Base-by-base conservation (phyloP, 2,329 filamentous ascomycete species). In the Xylaria sp. region DNA sequence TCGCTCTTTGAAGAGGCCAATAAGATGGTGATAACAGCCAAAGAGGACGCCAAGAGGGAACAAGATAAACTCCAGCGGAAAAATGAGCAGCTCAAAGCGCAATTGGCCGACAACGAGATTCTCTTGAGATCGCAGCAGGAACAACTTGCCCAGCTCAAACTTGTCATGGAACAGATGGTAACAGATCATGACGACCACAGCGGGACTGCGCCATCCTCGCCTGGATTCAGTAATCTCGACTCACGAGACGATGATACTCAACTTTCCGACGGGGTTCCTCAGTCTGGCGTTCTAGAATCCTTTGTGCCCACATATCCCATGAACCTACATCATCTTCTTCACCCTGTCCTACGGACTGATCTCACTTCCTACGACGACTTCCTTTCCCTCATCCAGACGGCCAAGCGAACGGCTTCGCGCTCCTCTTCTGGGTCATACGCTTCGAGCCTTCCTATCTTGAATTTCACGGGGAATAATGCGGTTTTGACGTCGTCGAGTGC, bases 1-100 rank as follows among this genome's bases (percentile, higher is more conserved):
- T 92, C 91, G 34, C 81, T 99, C n/a, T 99, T 99, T 64, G 92
- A 97, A 72, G 93, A 99, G 78, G 94, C 94, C 54, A 97, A 99
- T 77, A 92, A 89, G 80, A 97, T 99, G 93, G 94, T 99, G 55
- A 90, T 93, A 47, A 86, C 85, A 13, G 93, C 93, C 44, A 91
- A 96, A 70, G 91, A 92, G 72, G 91, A 96, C 63, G 92, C 94
- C 7, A 87, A 92, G 62, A 86, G 84, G 64, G 91, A 97, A 67
- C 88, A 91, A 44, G 92, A 97, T 66, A 82, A 83, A 3, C 79
- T 92, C 48, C 87, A 92, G 59, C 89, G 89, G 70, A 91, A 91
- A 71, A 96, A 94, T 69, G 91, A 96, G 59, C 91, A 95, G 74
- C 82, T 97, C 55, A 90, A 86, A 69, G 82, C 88, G 30, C 92